Evolutionary conservation across 176 grass and related monocot genomes (phyloP).

Genomic region (Hsuehochloa calcarea): DNA sequence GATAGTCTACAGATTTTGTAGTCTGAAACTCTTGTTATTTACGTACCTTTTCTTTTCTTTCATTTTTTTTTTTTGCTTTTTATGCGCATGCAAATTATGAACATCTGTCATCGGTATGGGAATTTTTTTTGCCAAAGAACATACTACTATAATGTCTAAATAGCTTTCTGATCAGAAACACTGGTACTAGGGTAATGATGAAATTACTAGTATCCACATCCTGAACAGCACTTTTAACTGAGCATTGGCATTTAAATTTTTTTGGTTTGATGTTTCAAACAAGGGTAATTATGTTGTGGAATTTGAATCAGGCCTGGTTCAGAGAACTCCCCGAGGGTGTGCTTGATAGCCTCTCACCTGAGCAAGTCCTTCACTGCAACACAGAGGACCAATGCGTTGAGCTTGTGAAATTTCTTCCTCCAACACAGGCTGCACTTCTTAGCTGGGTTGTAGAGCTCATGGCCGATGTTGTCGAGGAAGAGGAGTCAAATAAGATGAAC

Average conservation of each 20-base stretch:
- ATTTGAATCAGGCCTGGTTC: constrained; percentile 73
- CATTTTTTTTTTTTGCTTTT: not conserved
- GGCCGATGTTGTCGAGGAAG: constrained; percentile 90
- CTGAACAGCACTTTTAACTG: not conserved
- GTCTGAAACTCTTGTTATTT: too few relatives aligned
- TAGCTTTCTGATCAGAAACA: not conserved
- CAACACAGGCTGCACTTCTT: constrained; percentile 77
- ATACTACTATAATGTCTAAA: not conserved
- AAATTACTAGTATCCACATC: not conserved
- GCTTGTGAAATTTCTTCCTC: constrained; percentile 64
- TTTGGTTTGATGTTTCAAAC: not conserved
- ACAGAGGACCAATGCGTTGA: constrained; percentile 79
- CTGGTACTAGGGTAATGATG: not conserved
- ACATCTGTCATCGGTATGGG: too few relatives aligned
- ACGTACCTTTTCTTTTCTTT: not conserved
- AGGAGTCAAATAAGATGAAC: constrained; percentile 94
- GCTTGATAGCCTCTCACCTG: constrained; percentile 77
- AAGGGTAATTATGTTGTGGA: constrained; percentile 12
- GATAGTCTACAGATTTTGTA: not conserved
- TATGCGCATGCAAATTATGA: not conserved
- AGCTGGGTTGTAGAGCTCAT: constrained; percentile 88
- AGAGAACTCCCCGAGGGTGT: constrained; percentile 92
- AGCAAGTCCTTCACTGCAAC: constrained; percentile 88
- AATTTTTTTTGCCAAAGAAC: not conserved
- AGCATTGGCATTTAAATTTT: not conserved